Percentiles rank a stretch among this genome's conserved stretches.
Evolutionary conservation across 495 filamentous ascomycete genomes (phyloP).

Genomic region (Aspergillus sclerotiicarbonarius): DNA sequence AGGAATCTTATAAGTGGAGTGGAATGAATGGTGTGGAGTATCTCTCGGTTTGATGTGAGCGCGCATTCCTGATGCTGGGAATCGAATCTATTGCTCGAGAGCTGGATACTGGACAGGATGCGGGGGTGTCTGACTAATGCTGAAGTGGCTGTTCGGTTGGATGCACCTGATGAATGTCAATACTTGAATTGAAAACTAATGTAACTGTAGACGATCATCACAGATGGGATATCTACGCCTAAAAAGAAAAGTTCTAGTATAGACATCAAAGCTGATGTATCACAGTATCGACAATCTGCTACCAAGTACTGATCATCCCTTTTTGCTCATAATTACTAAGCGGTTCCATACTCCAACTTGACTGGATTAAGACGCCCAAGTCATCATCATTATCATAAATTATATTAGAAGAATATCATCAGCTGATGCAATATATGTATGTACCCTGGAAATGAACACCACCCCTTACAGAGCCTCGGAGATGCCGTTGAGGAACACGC

Average conservation of each 20-base stretch:
- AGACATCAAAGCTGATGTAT: too few relatives aligned
- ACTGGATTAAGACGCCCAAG: not conserved
- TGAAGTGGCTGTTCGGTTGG: not conserved
- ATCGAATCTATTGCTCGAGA: not conserved
- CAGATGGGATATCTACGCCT: too few relatives aligned
- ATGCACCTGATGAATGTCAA: not conserved
- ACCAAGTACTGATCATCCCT: too few relatives aligned
- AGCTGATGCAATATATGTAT: slow-evolving; percentile 12
- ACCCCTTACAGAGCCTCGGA: slow-evolving; percentile 47
- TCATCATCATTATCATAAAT: slow-evolving; percentile 29
- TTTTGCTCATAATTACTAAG: not conserved
- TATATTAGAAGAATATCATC: slow-evolving; percentile 20
- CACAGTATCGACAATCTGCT: too few relatives aligned
- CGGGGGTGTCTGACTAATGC: not conserved
- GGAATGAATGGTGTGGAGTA: not conserved
- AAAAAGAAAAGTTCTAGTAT: too few relatives aligned
- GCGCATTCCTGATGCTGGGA: too few relatives aligned
- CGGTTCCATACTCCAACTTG: too few relatives aligned
- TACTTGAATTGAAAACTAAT: not conserved
- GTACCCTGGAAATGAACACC: slow-evolving; percentile 8
- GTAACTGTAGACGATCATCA: not conserved
- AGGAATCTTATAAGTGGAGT: slow-evolving; percentile 1
- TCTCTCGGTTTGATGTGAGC: not conserved
- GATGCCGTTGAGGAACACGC: slow-evolving; percentile 75
- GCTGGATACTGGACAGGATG: not conserved